phyloP scores from a whole-genome alignment of 148 eudicot species.

The Nyssa sinensis region DNA sequence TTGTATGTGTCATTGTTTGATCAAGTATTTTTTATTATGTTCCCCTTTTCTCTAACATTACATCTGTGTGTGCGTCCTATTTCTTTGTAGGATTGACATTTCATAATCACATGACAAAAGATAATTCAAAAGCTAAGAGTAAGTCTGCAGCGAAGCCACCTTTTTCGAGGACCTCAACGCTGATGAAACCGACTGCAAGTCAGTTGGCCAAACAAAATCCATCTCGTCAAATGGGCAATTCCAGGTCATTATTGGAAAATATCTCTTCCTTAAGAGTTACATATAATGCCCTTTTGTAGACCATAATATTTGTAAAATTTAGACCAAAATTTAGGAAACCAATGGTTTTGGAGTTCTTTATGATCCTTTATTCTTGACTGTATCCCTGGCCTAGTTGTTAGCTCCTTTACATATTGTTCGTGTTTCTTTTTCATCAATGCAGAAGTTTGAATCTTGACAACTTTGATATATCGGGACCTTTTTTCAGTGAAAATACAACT shows the following conservation, averaged over 20 bases:
- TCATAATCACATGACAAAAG: slow-evolving; percentile 40
- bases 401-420: neutral
- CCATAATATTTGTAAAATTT: neutral
- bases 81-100: slow-evolving; percentile 45
- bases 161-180: slow-evolving; percentile 67
- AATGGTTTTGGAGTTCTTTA: neutral
- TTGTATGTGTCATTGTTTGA: neutral
- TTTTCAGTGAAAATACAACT: neutral
- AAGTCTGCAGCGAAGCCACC: slow-evolving; percentile 41
- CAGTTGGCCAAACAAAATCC: slow-evolving; percentile 86
- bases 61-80: neutral
- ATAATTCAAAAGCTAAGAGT: slow-evolving; percentile 31
- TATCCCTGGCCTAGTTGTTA: too few relatives aligned
- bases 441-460: neutral
- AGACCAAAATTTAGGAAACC: neutral
- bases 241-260: slow-evolving; percentile 41
- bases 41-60: neutral
- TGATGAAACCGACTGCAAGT: slow-evolving; percentile 95
- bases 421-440: neutral
- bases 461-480: neutral
- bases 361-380: too few relatives aligned
- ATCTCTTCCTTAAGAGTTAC: neutral
- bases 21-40: neutral
- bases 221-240: slow-evolving; percentile 34
- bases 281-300: neutral